phyloP scores from a whole-genome alignment of 768 basidiomycete species.

The Mrakia hoshinonis region DNA sequence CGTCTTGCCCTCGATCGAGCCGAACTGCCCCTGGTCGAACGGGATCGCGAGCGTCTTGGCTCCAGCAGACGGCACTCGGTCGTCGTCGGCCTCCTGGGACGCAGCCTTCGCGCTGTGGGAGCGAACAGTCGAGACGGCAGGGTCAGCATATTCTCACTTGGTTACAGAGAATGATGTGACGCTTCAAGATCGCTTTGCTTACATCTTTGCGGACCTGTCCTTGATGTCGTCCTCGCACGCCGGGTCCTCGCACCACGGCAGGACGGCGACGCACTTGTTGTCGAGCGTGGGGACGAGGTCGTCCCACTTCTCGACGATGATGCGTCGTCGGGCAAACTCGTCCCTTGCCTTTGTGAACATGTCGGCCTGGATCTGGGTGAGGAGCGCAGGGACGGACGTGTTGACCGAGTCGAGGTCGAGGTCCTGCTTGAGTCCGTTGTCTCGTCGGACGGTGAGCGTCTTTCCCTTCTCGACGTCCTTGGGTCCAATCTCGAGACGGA shows the following conservation, averaged over 20 bases:
- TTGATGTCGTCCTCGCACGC: conserved; percentile 97
- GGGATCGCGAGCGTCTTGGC: conserved; percentile 96
- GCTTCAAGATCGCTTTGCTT: conserved; percentile 38
- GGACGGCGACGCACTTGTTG: conserved; percentile 70
- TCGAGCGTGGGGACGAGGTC: conserved; percentile 87
- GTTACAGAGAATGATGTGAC: conserved; percentile 21
- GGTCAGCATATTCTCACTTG: not conserved
- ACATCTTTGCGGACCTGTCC: conserved; percentile 79
- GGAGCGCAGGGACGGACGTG: conserved; percentile 52
- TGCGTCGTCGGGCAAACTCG: conserved; percentile 60
- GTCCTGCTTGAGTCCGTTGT: conserved; percentile 56
- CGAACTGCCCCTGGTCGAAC: conserved; percentile 79
- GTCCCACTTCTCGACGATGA: conserved; percentile 75
- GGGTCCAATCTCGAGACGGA: conserved; percentile 94
- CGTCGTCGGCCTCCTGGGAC: conserved; percentile 65
- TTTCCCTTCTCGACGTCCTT: conserved; percentile 68
- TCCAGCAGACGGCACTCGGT: conserved; percentile 91
- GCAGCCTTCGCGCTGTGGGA: conserved; percentile 19
- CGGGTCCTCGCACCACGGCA: conserved; percentile 94
- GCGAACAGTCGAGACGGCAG: not conserved
- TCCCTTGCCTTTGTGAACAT: conserved; percentile 75
- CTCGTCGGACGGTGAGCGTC: conserved; percentile 74
- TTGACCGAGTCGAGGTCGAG: conserved; percentile 50
- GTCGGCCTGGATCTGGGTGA: conserved; percentile 77
- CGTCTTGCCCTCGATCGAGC: conserved; percentile 66